phyloP scores from a whole-genome alignment of 140 eudicot genomes.

The Senecio squalidus region DNA sequence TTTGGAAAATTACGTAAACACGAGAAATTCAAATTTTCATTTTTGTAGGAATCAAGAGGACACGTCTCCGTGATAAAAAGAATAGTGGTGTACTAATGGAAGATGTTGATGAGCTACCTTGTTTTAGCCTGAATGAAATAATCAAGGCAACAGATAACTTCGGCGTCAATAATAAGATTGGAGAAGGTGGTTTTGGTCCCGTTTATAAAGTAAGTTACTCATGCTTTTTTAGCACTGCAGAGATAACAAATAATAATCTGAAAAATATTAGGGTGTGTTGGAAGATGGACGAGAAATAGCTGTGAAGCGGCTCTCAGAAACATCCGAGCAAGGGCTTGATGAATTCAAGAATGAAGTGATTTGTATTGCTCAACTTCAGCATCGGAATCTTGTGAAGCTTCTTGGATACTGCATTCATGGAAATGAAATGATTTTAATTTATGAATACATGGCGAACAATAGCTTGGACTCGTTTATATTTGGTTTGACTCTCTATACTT shows the following conservation, averaged over 20 bases:
- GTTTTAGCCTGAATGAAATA: constrained; percentile 3
- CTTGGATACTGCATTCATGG: constrained; percentile 27
- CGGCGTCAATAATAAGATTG: constrained; percentile 8
- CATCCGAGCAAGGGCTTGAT: constrained; percentile 25
- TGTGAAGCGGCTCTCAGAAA: constrained; percentile 22
- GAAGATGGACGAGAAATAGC: constrained; percentile 17
- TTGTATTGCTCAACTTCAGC: constrained; percentile 21
- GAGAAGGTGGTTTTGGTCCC: constrained; percentile 23
- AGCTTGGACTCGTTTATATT: constrained; percentile 12
- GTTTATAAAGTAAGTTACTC: constrained; percentile 11
- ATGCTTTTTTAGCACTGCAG: no score
- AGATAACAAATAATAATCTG: no score
- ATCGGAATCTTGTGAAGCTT: constrained; percentile 33
- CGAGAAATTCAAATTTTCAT: no score
- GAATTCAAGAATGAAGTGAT: constrained; percentile 22
- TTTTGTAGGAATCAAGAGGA: background rate
- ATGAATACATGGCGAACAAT: constrained; percentile 9
- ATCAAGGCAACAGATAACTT: constrained; percentile 12
- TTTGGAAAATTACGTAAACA: no score
- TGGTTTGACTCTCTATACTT: background rate
- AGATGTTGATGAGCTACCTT: constrained; percentile 9
- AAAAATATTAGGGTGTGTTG: constrained; percentile 24
- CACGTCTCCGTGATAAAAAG: background rate
- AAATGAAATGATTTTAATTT: constrained; percentile 22
- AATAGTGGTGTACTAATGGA: background rate